Base-by-base conservation (phyloP, 768 basidiomycete species). In the Cyclocybe aegerita region DNA sequence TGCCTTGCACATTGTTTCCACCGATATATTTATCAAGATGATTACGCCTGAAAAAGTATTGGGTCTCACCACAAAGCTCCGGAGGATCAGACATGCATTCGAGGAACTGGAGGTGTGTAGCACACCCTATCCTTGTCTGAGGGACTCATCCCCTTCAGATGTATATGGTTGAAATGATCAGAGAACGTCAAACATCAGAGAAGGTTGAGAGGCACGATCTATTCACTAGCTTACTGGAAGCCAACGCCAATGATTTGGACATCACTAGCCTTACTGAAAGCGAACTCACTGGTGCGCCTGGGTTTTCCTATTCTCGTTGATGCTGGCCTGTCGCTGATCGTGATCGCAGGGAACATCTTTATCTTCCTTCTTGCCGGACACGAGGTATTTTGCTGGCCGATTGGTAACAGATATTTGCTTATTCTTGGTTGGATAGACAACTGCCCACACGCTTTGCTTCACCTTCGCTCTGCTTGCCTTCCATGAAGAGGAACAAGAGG, bases 351-450 rank as follows among this genome's bases (percentile, higher is more conserved):
- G 7, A 75, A 76, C 50, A 67, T 73, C 30, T 76, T 69, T 35
- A 70, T 76, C 12, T 75, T 74, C 44, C 58, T 83, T n/a, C 58
- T 83, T 10, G 83, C 83, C 32, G 82, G 83, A 11, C 79, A 81
- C 52, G 82, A 82, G 69, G 78, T 79, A 33, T 7, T 36, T 43
- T 11, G 12, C 32, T 38, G 1, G 9, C 7, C 9, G 3, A 23
- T 5, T 23, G 23, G 23, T 23, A 23, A 23, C 23, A 23, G 5
- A 23, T 23, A 23, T 23, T 23, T 23, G 5, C 23, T 23, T 23
- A 23, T 23, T 3, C 23, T 23, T 23, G 23, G 23, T 2, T 23
- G 23, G 5, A 23, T 23, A 49, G 72, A 73, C 74, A 4, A 67
- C 73, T 0, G 70, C 71, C 8, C 71, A 73, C 50, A 70, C 73